These are phyloP conservation scores for Endocalyx cinctus DNA, from an alignment of 2,329 filamentous ascomycete species.

Conservation along the genomic window DNA sequence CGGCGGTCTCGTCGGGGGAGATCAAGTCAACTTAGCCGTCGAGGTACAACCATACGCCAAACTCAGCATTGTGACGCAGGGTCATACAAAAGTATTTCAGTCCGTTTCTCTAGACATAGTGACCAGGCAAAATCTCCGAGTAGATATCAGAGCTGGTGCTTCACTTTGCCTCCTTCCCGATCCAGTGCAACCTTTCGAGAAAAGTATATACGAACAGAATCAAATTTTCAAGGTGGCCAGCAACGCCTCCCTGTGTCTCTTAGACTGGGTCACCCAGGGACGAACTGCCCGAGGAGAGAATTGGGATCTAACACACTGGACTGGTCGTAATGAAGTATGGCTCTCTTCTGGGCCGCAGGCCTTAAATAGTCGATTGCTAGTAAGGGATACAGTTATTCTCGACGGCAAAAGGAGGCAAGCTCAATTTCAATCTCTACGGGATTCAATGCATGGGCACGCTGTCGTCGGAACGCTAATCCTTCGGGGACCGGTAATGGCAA, in stretches of 20 bases:
- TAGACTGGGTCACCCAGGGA: constrained; percentile 94
- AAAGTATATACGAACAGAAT: constrained; percentile 77
- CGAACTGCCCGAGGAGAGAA: constrained; percentile 79
- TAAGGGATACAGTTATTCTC: constrained; percentile 82
- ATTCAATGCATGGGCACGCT: constrained; percentile 69
- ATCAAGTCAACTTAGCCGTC: constrained; percentile 71
- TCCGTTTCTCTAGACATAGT: constrained; percentile 52
- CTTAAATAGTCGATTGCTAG: constrained; percentile 55
- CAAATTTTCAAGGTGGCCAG: constrained; percentile 68
- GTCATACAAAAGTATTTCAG: constrained; percentile 95
- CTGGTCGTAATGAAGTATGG: constrained; percentile 87
- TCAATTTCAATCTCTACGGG: constrained; percentile 38
- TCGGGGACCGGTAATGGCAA: constrained; percentile 64
- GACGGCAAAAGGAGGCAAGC: constrained; percentile 46
- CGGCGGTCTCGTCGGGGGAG: constrained; percentile 85
- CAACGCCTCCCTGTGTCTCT: constrained; percentile 64
- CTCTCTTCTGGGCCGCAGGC: constrained; percentile 27
- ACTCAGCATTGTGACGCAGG: constrained; percentile 65
- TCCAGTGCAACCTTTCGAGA: constrained; percentile 84
- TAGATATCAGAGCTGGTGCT: constrained; percentile 44
- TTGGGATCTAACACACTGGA: constrained; percentile 79
- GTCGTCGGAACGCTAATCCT: constrained; percentile 84
- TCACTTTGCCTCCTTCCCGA: constrained; percentile 74
- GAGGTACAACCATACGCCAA: constrained; percentile 60
- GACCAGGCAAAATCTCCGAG: constrained; percentile 54